Evolutionary conservation across 768 basidiomycete species (phyloP), one percentile per base, ranked within the genome.

Genomic region (Kwoniella europaea): DNA sequence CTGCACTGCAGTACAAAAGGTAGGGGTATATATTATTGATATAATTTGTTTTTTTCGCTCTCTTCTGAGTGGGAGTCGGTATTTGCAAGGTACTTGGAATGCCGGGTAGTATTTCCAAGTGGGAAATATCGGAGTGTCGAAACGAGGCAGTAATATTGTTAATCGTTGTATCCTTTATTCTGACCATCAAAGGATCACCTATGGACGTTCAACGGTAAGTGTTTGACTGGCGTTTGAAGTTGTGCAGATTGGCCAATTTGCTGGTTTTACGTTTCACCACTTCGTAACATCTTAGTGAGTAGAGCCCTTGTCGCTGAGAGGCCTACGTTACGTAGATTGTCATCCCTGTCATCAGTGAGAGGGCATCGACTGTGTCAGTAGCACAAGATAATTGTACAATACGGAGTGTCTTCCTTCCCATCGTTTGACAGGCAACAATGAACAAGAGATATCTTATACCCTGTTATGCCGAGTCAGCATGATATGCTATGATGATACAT

Each of bases 401-500:
- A 29, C 29, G 29, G 29, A 29, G 5, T 4, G 5, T 29, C 29
- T 4, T 29, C 29, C 29, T 29, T 29, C 29, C 29, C 29, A 29
- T 29, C 29, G 29, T 29, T 29, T 29, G 29, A 29, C 29, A 29
- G 35, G 35, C 35, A 7, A 35, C 35, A 35, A 35, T 7, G 6
- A 35, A 35, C 35, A 35, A 35, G 35, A 7, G 7, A 35, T 35
- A 7, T 35, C 4, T 7, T 35, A 7, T 7, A 6, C 6, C 35
- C 6, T 35, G 35, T 24, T 20, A 18, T 24, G 35, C 58, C 27
- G 29, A 35, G 35, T 35, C 35, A 35, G 35, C 35, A 7, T 35
- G 35, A 35, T 62, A 62, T 62, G 61, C 41, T 3, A 62, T 62
- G 61, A 43, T 62, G 42, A 62, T 50, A 62, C 61, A 62, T 62